Percentiles rank a stretch among this genome's conserved stretches.
Conservation (phyloP, 2,329 filamentous ascomycete genomes). For the Ophiostoma fasciatum region DNA sequence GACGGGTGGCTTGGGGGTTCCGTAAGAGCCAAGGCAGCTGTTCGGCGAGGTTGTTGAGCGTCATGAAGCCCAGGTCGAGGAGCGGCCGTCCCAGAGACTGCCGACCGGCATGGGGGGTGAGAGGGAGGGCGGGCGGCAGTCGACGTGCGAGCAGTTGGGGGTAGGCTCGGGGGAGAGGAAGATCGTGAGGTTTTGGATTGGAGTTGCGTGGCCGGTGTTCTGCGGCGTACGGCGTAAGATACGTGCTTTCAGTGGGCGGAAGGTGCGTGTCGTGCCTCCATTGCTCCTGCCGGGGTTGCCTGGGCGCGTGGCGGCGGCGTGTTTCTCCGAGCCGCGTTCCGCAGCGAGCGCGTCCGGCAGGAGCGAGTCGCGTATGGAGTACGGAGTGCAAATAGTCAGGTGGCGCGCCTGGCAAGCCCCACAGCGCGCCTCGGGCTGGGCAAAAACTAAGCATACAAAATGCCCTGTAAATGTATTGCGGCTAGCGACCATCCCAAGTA, state of each 20-base stretch:
- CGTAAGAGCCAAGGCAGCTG: slow-evolving; percentile 43
- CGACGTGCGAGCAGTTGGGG: background rate
- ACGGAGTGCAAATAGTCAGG: too few species aligned
- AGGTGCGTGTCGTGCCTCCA: slow-evolving; percentile 1
- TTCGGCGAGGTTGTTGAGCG: slow-evolving; percentile 43
- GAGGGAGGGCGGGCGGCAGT: too few species aligned
- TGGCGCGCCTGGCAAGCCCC: too few species aligned
- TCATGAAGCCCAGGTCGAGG: slow-evolving; percentile 38
- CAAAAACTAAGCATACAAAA: too few species aligned
- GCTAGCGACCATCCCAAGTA: too few species aligned
- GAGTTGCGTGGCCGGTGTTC: too few species aligned
- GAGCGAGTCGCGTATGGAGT: slow-evolving; percentile 7
- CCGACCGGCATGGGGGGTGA: slow-evolving; percentile 13
- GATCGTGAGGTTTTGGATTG: too few species aligned
- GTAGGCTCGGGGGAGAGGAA: background rate
- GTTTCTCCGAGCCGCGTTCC: slow-evolving; percentile 9
- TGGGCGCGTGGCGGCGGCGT: slow-evolving; percentile 5
- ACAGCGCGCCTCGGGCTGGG: too few species aligned
- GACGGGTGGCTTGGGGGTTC: slow-evolving; percentile 24
- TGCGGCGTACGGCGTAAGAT: too few species aligned
- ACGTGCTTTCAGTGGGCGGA: background rate
- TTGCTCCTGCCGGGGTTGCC: slow-evolving; percentile 2
- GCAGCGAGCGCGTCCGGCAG: slow-evolving; percentile 11
- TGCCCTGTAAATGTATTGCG: too few species aligned
- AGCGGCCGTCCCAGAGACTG: slow-evolving; percentile 16